Conservation (phyloP, 169 alveolate genomes). For the Condylostoma magnum region DNA sequence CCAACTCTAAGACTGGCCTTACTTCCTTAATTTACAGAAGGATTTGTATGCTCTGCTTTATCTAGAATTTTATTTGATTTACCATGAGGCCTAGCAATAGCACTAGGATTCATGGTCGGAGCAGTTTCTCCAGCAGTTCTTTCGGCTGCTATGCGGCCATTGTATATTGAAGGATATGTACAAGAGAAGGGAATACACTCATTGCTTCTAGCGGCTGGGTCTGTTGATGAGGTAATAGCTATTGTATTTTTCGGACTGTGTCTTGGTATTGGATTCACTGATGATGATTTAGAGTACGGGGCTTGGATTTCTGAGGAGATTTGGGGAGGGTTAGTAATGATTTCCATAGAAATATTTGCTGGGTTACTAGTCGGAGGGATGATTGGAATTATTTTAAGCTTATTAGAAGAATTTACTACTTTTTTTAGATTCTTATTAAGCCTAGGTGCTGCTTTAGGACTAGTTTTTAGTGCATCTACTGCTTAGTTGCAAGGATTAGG, state of each 20-base stretch:
- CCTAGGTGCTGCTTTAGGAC: neutral
- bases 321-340: too few relatives aligned
- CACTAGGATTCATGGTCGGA: slow-evolving; percentile 1
- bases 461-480: neutral
- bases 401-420: neutral
- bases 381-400: neutral
- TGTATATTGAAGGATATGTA: neutral
- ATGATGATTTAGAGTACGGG: too few relatives aligned
- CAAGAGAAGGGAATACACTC: neutral
- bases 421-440: neutral
- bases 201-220: neutral
- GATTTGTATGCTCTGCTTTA: neutral
- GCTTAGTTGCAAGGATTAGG: neutral
- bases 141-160: neutral
- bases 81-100: neutral
- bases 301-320: too few relatives aligned
- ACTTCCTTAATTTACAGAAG: neutral
- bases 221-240: neutral
- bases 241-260: slow-evolving; percentile 5
- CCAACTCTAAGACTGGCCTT: neutral
- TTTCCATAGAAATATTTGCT: neutral
- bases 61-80: neutral
- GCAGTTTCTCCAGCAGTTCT: slow-evolving; percentile 21
- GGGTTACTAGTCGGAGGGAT: neutral
- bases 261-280: neutral